Evolutionary conservation across 768 basidiomycete genomes (phyloP).

Genomic region (Galerina sulciceps): DNA sequence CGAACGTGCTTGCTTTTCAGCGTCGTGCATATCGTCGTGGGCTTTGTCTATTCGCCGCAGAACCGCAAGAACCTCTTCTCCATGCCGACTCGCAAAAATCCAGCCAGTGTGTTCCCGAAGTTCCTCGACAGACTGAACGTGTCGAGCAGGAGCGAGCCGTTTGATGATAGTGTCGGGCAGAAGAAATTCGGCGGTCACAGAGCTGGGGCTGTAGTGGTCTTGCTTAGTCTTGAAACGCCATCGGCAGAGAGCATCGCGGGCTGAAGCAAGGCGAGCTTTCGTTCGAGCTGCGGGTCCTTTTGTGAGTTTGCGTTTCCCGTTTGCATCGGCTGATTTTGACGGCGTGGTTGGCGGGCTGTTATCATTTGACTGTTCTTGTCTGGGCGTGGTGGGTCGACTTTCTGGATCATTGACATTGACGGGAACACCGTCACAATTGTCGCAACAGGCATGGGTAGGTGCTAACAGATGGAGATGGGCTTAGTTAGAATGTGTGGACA

Average conservation of each 20-base stretch:
- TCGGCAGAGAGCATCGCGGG: slow-evolving; percentile 4
- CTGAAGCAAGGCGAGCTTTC: slow-evolving; percentile 19
- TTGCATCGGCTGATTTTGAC: slow-evolving; percentile 20
- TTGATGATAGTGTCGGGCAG: slow-evolving; percentile 31
- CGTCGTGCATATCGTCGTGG: not conserved
- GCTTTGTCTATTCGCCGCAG: slow-evolving; percentile 1
- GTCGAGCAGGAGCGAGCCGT: slow-evolving; percentile 17
- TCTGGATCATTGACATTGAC: not conserved
- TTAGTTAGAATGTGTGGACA: not conserved
- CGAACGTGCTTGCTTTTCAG: not conserved
- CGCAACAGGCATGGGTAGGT: slow-evolving; percentile 24
- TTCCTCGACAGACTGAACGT: not conserved
- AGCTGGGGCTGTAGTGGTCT: not conserved
- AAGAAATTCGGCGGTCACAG: slow-evolving; percentile 15
- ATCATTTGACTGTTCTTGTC: not conserved
- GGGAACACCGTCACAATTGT: slow-evolving; percentile 15
- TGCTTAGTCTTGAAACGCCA: slow-evolving; percentile 17
- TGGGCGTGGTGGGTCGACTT: not conserved
- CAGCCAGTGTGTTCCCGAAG: not conserved
- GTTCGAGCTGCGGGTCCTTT: too few relatives aligned
- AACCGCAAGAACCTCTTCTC: slow-evolving; percentile 3
- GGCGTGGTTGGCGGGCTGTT: slow-evolving; percentile 2
- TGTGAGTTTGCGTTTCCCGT: slow-evolving; percentile 28
- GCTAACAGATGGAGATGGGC: slow-evolving; percentile 4
- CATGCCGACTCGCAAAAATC: slow-evolving; percentile 3